Evolutionary conservation across 2,329 filamentous ascomycete genomes (phyloP), one percentile per base, ranked within the genome.

Genomic region (Calonectria hongkongensis): DNA sequence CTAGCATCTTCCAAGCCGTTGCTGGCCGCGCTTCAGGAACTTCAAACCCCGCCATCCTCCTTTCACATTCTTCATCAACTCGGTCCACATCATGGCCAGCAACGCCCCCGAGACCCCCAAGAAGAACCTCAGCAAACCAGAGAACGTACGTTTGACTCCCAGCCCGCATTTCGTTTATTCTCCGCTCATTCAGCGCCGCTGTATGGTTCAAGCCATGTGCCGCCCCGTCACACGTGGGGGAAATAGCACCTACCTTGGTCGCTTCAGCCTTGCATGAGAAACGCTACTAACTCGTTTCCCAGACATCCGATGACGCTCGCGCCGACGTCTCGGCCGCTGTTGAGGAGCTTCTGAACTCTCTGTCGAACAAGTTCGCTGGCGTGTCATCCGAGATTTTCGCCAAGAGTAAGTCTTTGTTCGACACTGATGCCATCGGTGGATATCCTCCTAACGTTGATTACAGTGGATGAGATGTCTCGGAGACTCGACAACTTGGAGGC

Each of bases 391-490:
- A 98, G 85, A 93, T 98, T 72, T 95, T 98, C 79, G 91, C 93
- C 45, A 98, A 98, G 86, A 94, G 95, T 98, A 84, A 82, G 92
- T 86, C 66, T 18, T 66, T 18, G 5, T 10, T 48, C 7, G 10
- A 9, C 25, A 25, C 33, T 16, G 13, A 60, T 12, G 3, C 33
- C 7, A 12, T 27, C 8, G 33, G 9, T 36, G n/a, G n/a, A 60
- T 41, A 33, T 41, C 13, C 16, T 56, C 28, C 75, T 81, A 18
- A 80, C 72, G 3, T 9, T 21, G 36, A 33, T n/a, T 66, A 51
- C 73, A 98, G 95, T 98, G 94, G 96, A 98, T 81, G 95, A 98
- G 75, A 98, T 98, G 95, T 94, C 94, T 16, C 89, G 93, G 73
- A 91, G 96, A 30, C 86, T 98, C 27, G 96, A 98, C 82, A 95